phyloP scores from a whole-genome alignment of 2,329 filamentous ascomycete genomes.

The Colletotrichum theobromicola region DNA sequence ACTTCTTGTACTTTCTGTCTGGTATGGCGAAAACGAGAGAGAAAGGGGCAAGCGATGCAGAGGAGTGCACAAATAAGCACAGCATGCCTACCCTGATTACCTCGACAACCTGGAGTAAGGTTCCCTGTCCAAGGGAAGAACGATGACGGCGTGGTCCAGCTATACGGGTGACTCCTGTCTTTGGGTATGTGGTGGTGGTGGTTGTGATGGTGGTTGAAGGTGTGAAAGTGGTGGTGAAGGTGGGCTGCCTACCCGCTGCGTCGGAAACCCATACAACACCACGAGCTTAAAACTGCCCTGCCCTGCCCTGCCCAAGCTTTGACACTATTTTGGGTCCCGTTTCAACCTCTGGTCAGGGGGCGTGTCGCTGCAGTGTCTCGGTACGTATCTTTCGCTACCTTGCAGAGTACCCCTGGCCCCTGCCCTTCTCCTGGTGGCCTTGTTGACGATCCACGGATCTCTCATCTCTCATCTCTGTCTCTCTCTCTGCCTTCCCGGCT shows the following conservation, averaged over 20 bases:
- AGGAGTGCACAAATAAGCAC: background rate
- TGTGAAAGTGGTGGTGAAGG: background rate
- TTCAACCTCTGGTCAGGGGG: background rate
- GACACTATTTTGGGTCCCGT: constrained; percentile 1
- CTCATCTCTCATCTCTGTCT: background rate
- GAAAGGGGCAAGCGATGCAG: background rate
- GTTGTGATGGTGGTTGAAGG: background rate
- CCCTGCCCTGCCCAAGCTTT: background rate
- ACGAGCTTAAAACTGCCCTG: background rate
- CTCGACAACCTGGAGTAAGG: background rate
- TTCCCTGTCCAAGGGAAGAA: background rate
- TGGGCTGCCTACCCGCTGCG: background rate
- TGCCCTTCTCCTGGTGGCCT: background rate
- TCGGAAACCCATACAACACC: background rate
- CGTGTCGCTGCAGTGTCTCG: background rate
- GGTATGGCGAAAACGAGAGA: background rate
- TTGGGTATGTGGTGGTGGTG: no score
- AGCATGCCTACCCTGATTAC: background rate
- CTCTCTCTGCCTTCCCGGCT: background rate
- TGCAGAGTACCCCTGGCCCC: no score
- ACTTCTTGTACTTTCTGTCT: background rate
- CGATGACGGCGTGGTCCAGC: background rate
- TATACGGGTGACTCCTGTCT: no score
- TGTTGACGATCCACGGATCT: background rate
- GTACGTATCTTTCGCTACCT: background rate